Evolutionary conservation across 305 asterid species (phyloP), one percentile per base, ranked within the genome.

Genomic region (Rubia peregrina): DNA sequence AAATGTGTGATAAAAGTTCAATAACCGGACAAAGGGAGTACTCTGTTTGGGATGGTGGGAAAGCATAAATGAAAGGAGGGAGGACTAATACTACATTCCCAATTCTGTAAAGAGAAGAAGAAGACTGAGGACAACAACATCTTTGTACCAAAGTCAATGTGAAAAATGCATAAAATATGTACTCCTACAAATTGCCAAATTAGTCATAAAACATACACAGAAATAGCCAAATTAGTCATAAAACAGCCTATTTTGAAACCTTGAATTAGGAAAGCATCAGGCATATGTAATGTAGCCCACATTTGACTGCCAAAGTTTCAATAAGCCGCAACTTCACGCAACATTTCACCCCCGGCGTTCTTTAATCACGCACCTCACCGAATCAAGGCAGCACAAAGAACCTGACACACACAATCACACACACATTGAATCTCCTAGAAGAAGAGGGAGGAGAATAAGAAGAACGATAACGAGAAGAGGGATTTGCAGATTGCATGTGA

Each of bases 351-450:
- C 9, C 24, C 59, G 59, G 59, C 16, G 12, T 38, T 40, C 51
- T 40, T 64, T 41, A 3, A n/a, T 17, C 69, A 65, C 55, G 69
- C 68, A 40, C n/a, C 68, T 30, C 66, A 61, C 48, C 67, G 21
- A 63, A 38, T 24, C 48, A 6, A 38, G 22, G 21, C 68, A 64
- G 68, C 42, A 40, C 4, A 64, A 36, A 64, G 68, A 64, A 17
- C 69, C 69, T 65, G 69, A 42, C 22, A 33, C 12, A 11, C 55
- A 13, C 12, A 40, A 55, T 41, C 22, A 6, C 55, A 64, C 69
- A 65, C 22, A 6, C 55, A 65, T 55, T 60, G 11, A 41, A 40
- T 9, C 40, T 22, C 46, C 40, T 0, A 51, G 12, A 19, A 55
- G 64, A 11, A n/a, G 13, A 40, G n/a, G 51, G n/a, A n/a, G 49